Base-by-base conservation (phyloP, 768 basidiomycete species). In the Hygrocybe punicea region DNA sequence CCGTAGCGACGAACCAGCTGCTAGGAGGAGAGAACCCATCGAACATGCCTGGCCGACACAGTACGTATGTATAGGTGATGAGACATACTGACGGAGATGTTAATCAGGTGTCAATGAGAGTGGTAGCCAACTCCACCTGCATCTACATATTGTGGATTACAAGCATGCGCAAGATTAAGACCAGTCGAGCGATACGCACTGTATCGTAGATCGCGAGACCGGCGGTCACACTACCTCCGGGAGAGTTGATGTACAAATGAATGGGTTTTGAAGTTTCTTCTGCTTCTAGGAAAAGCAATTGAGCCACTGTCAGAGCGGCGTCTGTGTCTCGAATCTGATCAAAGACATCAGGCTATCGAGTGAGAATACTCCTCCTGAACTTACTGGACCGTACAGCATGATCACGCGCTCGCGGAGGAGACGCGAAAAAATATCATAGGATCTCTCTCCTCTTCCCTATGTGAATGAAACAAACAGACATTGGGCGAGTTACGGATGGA, bases 201-300 rank as follows among this genome's bases (percentile, higher is more conserved):
- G 96, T 98, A 67, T 98, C 96, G 75, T 98, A 98, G 49, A 98
- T 96, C 16, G 95, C 96, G 58, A 98, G 76, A 8, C 96, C 96
- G 48, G 94, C 93, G 0, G 95, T 96, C 37, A 98, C 96, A 65
- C 89, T 91, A 29, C 96, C 96, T 2, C 96, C 96, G 0, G 96
- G 96, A 6, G 91, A 94, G 73, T 98, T 98, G 63, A 98, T 96
- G 72, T 98, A 98, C 10, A 98, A 74, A 65, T 96, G 94, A 55
- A 98, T 97, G 3, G 96, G 96, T 68, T 93, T 92, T 8, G 86
- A 84, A 0, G 93, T 85, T 62, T 98, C 94, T 71, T 96, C 95
- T 1, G 96, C 95, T 77, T 98, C 96, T 58, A 98, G 80, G 71
- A 96, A 98, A 40, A 98, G 84, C 7, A 98, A 78, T 66, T 98